Base-by-base conservation (phyloP, 805 yeast species). In the Pichia phayaonensis region DNA sequence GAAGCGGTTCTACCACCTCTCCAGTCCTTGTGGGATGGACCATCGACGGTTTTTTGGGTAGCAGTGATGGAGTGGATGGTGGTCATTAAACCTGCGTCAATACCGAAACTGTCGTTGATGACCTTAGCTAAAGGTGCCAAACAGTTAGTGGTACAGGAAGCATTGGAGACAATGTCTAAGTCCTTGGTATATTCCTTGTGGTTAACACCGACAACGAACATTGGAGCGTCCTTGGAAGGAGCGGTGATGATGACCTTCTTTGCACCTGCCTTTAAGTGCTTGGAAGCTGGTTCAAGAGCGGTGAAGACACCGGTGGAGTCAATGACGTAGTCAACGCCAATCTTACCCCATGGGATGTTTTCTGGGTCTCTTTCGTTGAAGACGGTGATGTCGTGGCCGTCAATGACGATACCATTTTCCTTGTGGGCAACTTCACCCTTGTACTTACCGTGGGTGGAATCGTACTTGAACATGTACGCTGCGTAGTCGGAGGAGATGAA, bases 11-110 rank as follows among this genome's bases (percentile, higher is more conserved):
- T 86, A 72, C 96, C 96, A 72, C 96, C 96, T 83, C 96, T 85
- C 96, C 96, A 89, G 80, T 89, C 96, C 81, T 89, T 89, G 81
- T 84, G 89, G 71, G 96, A 87, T 65, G 96, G 95, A 75, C 96
- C 96, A 72, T 89, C 96, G 59, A 89, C 96, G 56, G 95, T 85
- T 84, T 89, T 89, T 76, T 89, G 96, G 65, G 96, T 86, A 63
- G 96, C 96, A 61, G 96, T 89, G 75, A 87, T 85, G 69, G 96
- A 86, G 82, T 89, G 96, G 60, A 89, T 90, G 57, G 96, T 89
- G 74, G 96, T 89, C 96, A 89, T 89, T 68, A 89, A 79, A 74
- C 95, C 96, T 73, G 87, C 89, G 68, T 84, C 86, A 64, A 89
- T 83, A 57, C 95, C 95, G 71, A 84, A 89, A 64, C 72, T 74